A percentile compares a stretch with the other conserved stretches of the same genome.
phyloP scores from a whole-genome alignment of 1,284 basidiomycete genomes.

The Lentinula novae-zelandiae region DNA sequence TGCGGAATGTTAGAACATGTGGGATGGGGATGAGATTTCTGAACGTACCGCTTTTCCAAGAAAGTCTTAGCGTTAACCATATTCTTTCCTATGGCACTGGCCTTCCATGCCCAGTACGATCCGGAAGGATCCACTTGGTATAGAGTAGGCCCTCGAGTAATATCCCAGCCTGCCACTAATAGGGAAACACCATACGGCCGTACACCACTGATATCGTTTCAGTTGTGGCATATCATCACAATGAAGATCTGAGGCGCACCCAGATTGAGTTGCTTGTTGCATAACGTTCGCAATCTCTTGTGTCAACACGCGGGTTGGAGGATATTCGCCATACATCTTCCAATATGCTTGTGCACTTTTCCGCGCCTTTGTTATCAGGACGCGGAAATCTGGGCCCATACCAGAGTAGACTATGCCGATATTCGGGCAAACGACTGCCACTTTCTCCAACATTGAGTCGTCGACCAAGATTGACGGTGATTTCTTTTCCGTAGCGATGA shows the following conservation, averaged over 20 bases:
- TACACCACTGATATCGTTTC: constrained; percentile 71
- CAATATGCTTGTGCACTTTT: constrained; percentile 99
- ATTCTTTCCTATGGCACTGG: constrained; percentile 99
- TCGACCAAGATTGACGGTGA: constrained; percentile 96
- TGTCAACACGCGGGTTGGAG: constrained; percentile 94
- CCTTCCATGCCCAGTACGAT: constrained; percentile 99
- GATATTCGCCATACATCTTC: constrained; percentile 99
- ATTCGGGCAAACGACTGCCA: constrained; percentile 95
- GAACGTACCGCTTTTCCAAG: constrained; percentile 87
- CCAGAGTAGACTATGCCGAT: constrained; percentile 99
- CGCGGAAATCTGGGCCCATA: constrained; percentile 98
- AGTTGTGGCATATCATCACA: constrained; percentile 13
- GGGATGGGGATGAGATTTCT: constrained; percentile 1
- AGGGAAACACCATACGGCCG: constrained; percentile 97
- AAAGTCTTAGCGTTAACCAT: constrained; percentile 99
- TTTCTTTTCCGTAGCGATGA: constrained; percentile 99
- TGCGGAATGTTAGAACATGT: constrained; percentile 30
- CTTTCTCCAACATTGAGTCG: constrained; percentile 96
- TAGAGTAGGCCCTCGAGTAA: constrained; percentile 85
- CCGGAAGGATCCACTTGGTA: constrained; percentile 99
- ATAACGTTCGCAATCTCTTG: constrained; percentile 98
- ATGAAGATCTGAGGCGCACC: constrained; percentile 50
- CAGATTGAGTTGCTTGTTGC: constrained; percentile 99
- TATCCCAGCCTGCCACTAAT: constrained; percentile 95
- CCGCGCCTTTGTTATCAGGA: constrained; percentile 90